Evolutionary conservation across 805 yeast species (phyloP), one percentile per base, ranked within the genome.

Genomic region (Starmerella geochares): DNA sequence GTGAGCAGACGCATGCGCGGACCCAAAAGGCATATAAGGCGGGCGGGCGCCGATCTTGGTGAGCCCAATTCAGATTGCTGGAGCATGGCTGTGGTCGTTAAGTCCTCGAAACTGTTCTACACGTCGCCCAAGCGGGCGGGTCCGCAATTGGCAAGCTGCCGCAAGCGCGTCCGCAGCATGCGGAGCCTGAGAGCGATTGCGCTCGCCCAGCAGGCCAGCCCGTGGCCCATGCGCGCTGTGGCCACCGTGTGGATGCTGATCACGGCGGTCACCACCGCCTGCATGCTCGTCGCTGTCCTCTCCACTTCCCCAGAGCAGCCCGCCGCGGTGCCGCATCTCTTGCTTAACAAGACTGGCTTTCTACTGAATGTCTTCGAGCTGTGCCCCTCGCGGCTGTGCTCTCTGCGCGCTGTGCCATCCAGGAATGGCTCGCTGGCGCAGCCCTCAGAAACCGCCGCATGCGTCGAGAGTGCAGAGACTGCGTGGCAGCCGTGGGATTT

Each of bases 121-220:
- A 9, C 42, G 19, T 20, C 42, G 42, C 42, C 42, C 11, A 7
- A 6, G 13, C 37, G 37, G 4, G 17, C 31, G 17, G 21, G 6
- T 16, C 42, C 28, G 8, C 13, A 24, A 14, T 8, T 11, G 17
- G 29, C 4, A 27, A 5, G 16, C 14, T 14, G 29, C 13, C 28
- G 42, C 29, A 24, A 19, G n/a, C 32, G 44, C 9, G 44, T 40
- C 11, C 32, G 33, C 32, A 27, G 33, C 33, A 40, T 40, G 44
- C 7, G 5, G 4, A 32, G 33, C 24, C 23, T 40, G n/a, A 40
- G 24, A 13, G 9, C 23, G 3, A 27, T 40, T n/a, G 6, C 9
- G 33, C 24, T 40, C 4, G 13, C 20, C 13, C 37, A 16, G 10
- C 37, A 13, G 4, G 37, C 19, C 21, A 19, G 21, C 21, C 11